A percentile compares a stretch with the other conserved stretches of the same genome.
phyloP scores from a whole-genome alignment of 257 asterid species.

The Nicotiana tabacum region DNA sequence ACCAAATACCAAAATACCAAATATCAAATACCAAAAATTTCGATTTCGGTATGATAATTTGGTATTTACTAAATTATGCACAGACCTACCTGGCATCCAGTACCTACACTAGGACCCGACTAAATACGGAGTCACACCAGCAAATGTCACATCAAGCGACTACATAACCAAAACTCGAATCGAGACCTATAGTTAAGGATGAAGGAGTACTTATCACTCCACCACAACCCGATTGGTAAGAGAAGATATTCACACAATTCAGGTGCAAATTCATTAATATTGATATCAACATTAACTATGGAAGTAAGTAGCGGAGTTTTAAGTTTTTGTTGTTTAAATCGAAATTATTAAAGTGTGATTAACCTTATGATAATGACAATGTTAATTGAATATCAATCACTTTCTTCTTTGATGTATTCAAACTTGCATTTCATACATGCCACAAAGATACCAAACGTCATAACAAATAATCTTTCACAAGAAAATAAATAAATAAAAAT shows the following conservation, averaged over 20 bases:
- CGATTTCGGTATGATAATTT: too few relatives aligned
- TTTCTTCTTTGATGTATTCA: not conserved
- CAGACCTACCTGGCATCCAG: too few relatives aligned
- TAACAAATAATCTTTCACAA: not conserved
- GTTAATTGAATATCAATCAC: not conserved
- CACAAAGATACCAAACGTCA: not conserved
- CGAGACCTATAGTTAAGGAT: too few relatives aligned
- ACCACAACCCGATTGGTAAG: accelerated
- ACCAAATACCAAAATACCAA: too few relatives aligned
- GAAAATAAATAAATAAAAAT: not conserved
- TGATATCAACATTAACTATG: not conserved
- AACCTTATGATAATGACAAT: not conserved
- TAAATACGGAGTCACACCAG: too few relatives aligned
- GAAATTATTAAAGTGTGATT: not conserved
- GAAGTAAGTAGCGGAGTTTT: not conserved
- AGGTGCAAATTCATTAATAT: not conserved
- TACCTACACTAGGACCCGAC: too few relatives aligned
- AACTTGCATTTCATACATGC: not conserved
- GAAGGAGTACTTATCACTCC: too few relatives aligned
- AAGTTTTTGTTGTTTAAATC: not conserved
- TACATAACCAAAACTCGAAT: too few relatives aligned
- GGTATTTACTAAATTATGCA: too few relatives aligned
- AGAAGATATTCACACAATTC: not conserved
- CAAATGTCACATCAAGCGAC: too few relatives aligned
- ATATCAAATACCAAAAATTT: too few relatives aligned